Conservation (phyloP, 352 stramenopile genomes). For the Pythium coloratum region DNA sequence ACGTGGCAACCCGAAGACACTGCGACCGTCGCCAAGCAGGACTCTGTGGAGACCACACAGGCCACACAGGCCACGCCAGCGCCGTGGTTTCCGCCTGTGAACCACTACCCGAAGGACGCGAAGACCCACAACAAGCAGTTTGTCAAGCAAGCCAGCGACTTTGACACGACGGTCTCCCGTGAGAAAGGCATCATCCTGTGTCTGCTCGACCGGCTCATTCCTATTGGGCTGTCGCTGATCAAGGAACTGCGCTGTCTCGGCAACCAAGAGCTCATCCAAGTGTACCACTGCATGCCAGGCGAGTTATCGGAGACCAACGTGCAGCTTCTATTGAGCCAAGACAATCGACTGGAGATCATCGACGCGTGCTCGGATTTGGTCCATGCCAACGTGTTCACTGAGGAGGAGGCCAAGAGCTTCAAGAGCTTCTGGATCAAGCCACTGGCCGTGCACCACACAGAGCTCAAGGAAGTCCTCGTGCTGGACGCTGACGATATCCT, state of each 20-base stretch:
- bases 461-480: conserved; percentile 47
- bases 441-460: conserved; percentile 49
- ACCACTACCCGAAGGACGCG: background rate
- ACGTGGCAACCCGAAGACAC: too few relatives aligned
- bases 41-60: too few relatives aligned
- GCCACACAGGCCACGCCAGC: too few relatives aligned
- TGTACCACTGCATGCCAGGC: conserved; percentile 41
- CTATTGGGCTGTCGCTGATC: too few relatives aligned
- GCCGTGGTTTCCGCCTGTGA: background rate
- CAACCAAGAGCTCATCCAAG: conserved; percentile 44
- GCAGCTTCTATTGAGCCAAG: conserved; percentile 30
- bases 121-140: conserved; percentile 2
- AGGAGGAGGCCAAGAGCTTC: too few relatives aligned
- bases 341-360: conserved; percentile 38
- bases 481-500: conserved; percentile 57
- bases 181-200: conserved; percentile 42
- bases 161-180: conserved; percentile 28
- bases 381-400: too few relatives aligned
- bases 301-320: conserved; percentile 41
- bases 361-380: too few relatives aligned
- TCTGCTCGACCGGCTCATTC: conserved; percentile 32
- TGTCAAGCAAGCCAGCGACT: conserved; percentile 25
- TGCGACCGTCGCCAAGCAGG: too few relatives aligned
- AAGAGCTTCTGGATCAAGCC: conserved; percentile 31
- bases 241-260: conserved; percentile 3